These are phyloP conservation scores for Euphorbia peplus DNA, from an alignment of 345 rosid genomes.

Conservation along the genomic window DNA sequence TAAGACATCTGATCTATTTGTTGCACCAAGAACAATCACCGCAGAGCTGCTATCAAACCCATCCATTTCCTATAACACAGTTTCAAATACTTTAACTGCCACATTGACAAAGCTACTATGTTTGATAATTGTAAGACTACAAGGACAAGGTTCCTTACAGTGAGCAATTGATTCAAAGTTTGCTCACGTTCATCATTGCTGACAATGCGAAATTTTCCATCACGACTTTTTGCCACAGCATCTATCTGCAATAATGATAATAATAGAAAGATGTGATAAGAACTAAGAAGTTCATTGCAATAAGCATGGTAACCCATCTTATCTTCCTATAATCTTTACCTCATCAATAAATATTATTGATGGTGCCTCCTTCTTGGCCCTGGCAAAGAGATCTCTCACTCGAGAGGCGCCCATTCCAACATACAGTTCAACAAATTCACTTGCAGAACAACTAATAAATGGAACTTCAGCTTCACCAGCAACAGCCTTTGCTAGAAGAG, in stretches of 20 bases:
- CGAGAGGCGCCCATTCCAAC: constrained; percentile 99
- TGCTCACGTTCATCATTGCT: constrained; percentile 97
- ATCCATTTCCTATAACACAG: constrained; percentile 87
- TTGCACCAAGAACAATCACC: constrained; percentile 97
- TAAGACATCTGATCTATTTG: constrained; percentile 93
- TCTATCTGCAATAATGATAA: constrained; percentile 61
- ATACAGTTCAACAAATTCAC: constrained; percentile 91
- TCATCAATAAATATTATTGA: constrained; percentile 94
- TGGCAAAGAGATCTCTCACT: constrained; percentile 90
- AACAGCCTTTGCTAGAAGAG: constrained; percentile 91
- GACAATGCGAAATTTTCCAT: constrained; percentile 79
- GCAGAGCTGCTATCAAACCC: constrained; percentile 95
- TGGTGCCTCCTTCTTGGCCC: constrained; percentile 98
- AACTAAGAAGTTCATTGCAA: background rate
- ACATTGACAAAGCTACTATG: background rate
- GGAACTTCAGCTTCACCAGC: constrained; percentile 98
- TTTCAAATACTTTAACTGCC: constrained; percentile 15
- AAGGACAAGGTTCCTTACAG: constrained; percentile 45
- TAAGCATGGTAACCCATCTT: constrained; percentile 1
- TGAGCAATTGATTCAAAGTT: constrained; percentile 94
- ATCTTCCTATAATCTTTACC: constrained; percentile 34
- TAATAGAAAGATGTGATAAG: constrained; percentile 1
- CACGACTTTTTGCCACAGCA: constrained; percentile 98
- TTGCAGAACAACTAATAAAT: constrained; percentile 92
- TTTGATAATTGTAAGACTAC: constrained; percentile 3